Percentiles rank a stretch among this genome's conserved stretches.
Conservation (phyloP, 2,329 filamentous ascomycete genomes). For the Trichoderma atrobrunneum region DNA sequence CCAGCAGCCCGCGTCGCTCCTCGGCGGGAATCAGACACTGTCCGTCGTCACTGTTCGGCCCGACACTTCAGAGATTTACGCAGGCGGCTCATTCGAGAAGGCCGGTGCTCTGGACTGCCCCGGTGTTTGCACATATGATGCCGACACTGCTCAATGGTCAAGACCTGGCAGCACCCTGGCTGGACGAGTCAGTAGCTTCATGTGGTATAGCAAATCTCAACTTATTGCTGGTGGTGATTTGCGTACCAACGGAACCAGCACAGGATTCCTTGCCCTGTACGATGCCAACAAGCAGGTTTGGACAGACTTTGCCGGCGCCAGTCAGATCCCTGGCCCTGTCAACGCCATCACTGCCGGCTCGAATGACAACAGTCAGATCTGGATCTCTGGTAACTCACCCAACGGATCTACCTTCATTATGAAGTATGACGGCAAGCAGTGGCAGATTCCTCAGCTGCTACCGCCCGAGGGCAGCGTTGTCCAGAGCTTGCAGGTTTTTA, state of each 20-base stretch:
- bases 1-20: slow-evolving; percentile 70
- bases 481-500: slow-evolving; percentile 77
- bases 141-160: slow-evolving; percentile 70
- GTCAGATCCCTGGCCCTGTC: slow-evolving; percentile 74
- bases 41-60: slow-evolving; percentile 73
- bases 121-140: slow-evolving; percentile 76
- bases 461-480: slow-evolving; percentile 68
- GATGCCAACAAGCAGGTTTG: slow-evolving; percentile 66
- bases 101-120: slow-evolving; percentile 82
- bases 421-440: slow-evolving; percentile 73
- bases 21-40: slow-evolving; percentile 68
- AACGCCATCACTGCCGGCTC: slow-evolving; percentile 73
- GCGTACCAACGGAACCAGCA: slow-evolving; percentile 59
- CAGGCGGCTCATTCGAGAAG: slow-evolving; percentile 79
- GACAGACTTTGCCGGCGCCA: slow-evolving; percentile 59
- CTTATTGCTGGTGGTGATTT: slow-evolving; percentile 79
- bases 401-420: slow-evolving; percentile 71
- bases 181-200: slow-evolving; percentile 68
- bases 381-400: slow-evolving; percentile 69
- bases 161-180: slow-evolving; percentile 69
- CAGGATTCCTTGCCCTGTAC: slow-evolving; percentile 69
- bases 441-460: slow-evolving; percentile 61
- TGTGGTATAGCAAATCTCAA: slow-evolving; percentile 70
- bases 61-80: slow-evolving; percentile 70
- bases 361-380: slow-evolving; percentile 68